Evolutionary conservation across 306 rosid species (phyloP), one percentile per base, ranked within the genome.

Genomic region (Datisca glomerata): DNA sequence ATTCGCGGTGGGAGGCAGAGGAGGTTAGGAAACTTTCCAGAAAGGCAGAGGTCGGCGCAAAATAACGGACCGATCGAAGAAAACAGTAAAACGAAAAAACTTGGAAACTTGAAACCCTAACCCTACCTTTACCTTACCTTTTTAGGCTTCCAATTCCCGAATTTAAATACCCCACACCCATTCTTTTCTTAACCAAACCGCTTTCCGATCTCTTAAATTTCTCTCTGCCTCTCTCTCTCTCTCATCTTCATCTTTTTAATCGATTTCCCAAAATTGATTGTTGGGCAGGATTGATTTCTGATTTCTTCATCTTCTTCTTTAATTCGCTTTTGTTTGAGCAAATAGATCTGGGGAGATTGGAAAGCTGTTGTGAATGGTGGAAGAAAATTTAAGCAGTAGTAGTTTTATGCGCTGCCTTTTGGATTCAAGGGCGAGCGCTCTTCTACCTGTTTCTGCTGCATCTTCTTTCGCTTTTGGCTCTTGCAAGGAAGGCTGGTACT

Each of bases 401-500:
- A 66, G 47, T 77, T 89, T 57, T 47, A 77, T 89, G 98, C 98
- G 76, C 93, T 66, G 79, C 80, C 93, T 56, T 60, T 28, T 32
- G 7, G 46, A 40, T 3, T 53, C 70, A n/a, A 64, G 86, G 75
- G 98, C 64, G 91, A 86, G 96, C 92, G 94, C 91, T 57, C 24
- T 61, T 58, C 71, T 73, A 54, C 75, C 79, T 22, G 54, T 58
- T 36, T 69, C 80, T 3, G 47, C 80, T 24, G 51, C 80, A 1
- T 74, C 79, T 13, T 70, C 69, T 20, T 70, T 81, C 69, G 53
- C 83, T 5, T 89, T 89, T 47, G 98, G 81, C 16, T 84, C 98
- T 24, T 89, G 95, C 93, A 89, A 77, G 59, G 79, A 81, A 50
- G 93, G 77, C 70, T 89, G 98, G 98, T 89, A 89, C 79, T 89